These are phyloP conservation scores for Ophiostoma piceae DNA, from an alignment of 2,329 filamentous ascomycete genomes.

Conservation along the genomic window DNA sequence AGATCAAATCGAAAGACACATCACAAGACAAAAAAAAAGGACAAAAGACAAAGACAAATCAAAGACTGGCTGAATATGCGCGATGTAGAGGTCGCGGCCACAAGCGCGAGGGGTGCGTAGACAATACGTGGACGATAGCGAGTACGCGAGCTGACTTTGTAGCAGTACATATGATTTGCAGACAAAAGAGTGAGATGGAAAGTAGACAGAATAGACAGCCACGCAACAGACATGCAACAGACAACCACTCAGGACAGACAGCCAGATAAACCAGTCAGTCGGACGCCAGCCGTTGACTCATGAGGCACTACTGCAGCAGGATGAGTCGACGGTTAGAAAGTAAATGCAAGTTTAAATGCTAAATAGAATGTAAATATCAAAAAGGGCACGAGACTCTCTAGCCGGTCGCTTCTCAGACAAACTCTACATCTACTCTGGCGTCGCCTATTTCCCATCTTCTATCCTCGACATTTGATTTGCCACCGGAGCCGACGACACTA, in stretches of 20 bases:
- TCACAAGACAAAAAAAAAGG: background rate
- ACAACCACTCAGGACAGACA: too few species aligned
- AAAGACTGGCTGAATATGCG: constrained; percentile 6
- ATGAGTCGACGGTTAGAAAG: background rate
- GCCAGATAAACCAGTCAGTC: background rate
- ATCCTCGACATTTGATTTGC: background rate
- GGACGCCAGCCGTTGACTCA: background rate
- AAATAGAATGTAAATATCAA: background rate
- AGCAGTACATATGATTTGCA: background rate
- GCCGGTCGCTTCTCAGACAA: background rate
- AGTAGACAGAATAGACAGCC: too few species aligned
- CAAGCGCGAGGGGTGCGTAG: background rate
- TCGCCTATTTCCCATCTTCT: background rate
- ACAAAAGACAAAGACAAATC: background rate
- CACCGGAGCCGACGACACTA: background rate
- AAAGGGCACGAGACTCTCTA: background rate
- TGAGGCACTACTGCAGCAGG: background rate
- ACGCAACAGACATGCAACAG: too few species aligned
- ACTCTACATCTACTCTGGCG: background rate
- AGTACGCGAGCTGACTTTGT: background rate
- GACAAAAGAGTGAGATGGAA: background rate
- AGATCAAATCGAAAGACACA: background rate
- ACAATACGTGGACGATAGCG: background rate
- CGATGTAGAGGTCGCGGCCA: constrained; percentile 2
- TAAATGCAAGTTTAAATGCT: background rate